Percentiles rank a stretch among this genome's conserved stretches.
These are phyloP conservation scores for Bacterosira constricta DNA, from an alignment of 108 stramenopile genomes.

Conservation along the genomic window DNA sequence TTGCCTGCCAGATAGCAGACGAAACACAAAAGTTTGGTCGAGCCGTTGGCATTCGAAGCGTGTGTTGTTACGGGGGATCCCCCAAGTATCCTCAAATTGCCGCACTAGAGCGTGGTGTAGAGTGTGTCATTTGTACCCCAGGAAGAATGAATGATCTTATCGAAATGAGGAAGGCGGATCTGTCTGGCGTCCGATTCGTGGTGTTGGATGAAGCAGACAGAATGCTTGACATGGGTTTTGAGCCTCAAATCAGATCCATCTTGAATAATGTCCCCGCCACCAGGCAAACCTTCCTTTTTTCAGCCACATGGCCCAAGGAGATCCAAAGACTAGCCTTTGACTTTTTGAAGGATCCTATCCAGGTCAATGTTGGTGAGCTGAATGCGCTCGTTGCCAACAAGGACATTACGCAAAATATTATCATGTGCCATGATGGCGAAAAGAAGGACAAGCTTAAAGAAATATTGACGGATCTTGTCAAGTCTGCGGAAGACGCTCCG, in stretches of 20 bases:
- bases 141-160: constrained; percentile 97
- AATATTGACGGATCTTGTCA: constrained; percentile 88
- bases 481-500: constrained; percentile 50
- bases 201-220: constrained; percentile 67
- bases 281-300: constrained; percentile 97
- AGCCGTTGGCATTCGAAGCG: constrained; percentile 88
- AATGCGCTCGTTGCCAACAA: constrained; percentile 93
- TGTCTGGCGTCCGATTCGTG: constrained; percentile 84
- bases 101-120: constrained; percentile 87
- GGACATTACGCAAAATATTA: constrained; percentile 90
- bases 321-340: constrained; percentile 96
- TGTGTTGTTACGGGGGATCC: constrained; percentile 97
- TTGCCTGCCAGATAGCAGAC: constrained; percentile 97
- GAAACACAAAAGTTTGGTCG: constrained; percentile 96
- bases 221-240: constrained; percentile 98
- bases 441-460: constrained; percentile 92
- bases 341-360: constrained; percentile 94
- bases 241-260: constrained; percentile 98
- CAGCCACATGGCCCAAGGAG: constrained; percentile 98
- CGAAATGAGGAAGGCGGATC: constrained; percentile 91
- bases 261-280: constrained; percentile 80
- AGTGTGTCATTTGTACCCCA: constrained; percentile 96
- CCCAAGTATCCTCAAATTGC: constrained; percentile 91
- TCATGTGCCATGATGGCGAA: constrained; percentile 86
- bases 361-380: constrained; percentile 95